A percentile compares a stretch with the other conserved stretches of the same genome.
Evolutionary conservation across 805 yeast genomes (phyloP).

Genomic region (Schizosaccharomyces lindneri): DNA sequence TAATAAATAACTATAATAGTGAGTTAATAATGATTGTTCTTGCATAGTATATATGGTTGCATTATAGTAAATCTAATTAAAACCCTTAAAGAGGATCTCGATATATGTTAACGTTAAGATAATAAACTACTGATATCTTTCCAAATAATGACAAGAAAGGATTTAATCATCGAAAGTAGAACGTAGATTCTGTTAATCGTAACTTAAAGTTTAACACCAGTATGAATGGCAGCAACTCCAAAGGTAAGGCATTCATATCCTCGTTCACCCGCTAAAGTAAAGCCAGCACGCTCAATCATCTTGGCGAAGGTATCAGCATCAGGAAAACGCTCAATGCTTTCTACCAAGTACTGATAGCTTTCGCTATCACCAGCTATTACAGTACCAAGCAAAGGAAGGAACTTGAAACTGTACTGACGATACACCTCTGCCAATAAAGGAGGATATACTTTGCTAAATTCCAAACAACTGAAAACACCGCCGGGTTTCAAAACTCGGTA

Average conservation of each 20-base stretch:
- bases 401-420: constrained; percentile 68
- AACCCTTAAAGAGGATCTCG: too few relatives aligned
- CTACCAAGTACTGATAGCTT: constrained; percentile 87
- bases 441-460: constrained; percentile 73
- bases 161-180: too few relatives aligned
- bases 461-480: constrained; percentile 89
- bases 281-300: constrained; percentile 90
- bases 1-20: too few relatives aligned
- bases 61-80: too few relatives aligned
- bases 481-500: constrained; percentile 90
- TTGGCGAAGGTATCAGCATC: constrained; percentile 68
- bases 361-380: constrained; percentile 85
- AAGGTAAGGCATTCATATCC: constrained; percentile 88
- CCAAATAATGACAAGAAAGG: too few relatives aligned
- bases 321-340: constrained; percentile 79
- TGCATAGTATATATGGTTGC: too few relatives aligned
- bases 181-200: too few relatives aligned
- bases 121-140: too few relatives aligned
- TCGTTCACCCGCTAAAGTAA: constrained; percentile 49
- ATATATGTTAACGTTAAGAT: too few relatives aligned
- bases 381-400: constrained; percentile 86
- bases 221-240: constrained; percentile 88
- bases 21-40: too few relatives aligned
- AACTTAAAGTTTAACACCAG: constrained; percentile 59
- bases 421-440: constrained; percentile 41